phyloP scores from a whole-genome alignment of 1,284 basidiomycete genomes.

The Sporisorium graminicola region DNA sequence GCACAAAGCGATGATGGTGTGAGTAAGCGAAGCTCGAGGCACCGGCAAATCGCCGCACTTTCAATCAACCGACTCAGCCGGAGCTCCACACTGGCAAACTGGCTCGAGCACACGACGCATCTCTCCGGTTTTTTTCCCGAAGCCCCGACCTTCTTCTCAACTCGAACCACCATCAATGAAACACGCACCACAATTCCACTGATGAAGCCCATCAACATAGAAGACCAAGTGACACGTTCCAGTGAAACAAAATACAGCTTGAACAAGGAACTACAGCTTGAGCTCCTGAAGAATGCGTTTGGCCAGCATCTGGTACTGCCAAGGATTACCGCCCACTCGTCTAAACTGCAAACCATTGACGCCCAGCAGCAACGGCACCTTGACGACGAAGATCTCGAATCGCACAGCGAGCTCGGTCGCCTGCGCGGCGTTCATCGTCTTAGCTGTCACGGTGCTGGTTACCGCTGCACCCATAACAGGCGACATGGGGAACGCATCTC shows the following conservation, averaged over 20 bases:
- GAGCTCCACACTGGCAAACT: too few relatives aligned
- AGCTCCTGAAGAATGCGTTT: constrained; percentile 90
- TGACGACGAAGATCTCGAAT: constrained; percentile 69
- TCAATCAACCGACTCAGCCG: too few relatives aligned
- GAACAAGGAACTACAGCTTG: constrained; percentile 75
- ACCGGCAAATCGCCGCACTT: constrained; percentile 11
- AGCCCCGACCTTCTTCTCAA: neutral
- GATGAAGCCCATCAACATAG: neutral
- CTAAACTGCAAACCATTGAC: constrained; percentile 97
- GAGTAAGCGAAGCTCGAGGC: neutral
- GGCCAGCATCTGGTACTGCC: constrained; percentile 96
- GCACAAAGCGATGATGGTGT: neutral
- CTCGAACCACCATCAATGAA: neutral
- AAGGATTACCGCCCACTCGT: constrained; percentile 88
- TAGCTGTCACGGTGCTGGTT: constrained; percentile 13
- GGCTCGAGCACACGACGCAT: constrained; percentile 5
- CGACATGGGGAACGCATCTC: constrained; percentile 8
- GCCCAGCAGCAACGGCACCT: constrained; percentile 81
- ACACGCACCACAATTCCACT: neutral
- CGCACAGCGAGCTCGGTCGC: constrained; percentile 60
- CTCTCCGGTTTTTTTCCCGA: constrained; percentile 9
- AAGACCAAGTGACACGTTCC: neutral
- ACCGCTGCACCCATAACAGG: constrained; percentile 2
- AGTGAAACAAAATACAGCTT: neutral
- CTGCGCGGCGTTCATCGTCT: constrained; percentile 42